Base-by-base conservation (phyloP, 2,329 filamentous ascomycete species). In the Sclerotinia sclerotiorum region DNA sequence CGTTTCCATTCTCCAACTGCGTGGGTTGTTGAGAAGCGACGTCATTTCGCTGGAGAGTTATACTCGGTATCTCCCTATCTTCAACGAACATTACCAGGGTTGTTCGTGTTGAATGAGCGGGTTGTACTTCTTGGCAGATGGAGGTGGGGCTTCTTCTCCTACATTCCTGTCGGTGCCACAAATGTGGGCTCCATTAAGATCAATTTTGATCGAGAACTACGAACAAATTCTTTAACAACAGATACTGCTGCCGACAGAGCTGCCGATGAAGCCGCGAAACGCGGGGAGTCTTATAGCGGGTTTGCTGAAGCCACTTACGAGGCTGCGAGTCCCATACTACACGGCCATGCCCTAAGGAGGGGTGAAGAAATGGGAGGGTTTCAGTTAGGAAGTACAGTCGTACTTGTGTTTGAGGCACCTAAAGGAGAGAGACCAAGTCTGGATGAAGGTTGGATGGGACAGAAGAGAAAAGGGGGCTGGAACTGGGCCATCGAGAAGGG, bases 331-430 rank as follows among this genome's bases (percentile, higher is more conserved):
- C 81, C 84, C 3, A 86, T 97, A 2, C 84, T 99, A 0, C 87
- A 88, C 27, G 95, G 96, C 2, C 89, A 98, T 78, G 90, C 94
- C 1, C 82, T 99, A 67, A 87, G 89, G 71, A 85, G 91, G 56
- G 95, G 95, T 48, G 94, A 98, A 77, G 95, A 99, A 80, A 98
- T 99, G 93, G 95, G 95, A 67, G 96, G 95, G 0, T 99, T 99
- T 81, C 93, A 96, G 82, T 84, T 99, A 4, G 95, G 95, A 27
- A 97, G 93, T 78, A 97, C 94, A 1, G 89, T 99, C 73, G 95
- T 99, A 51, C 83, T 99, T 65, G 93, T 99, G 0, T 99, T 99
- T 77, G 96, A 99, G 81, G 95, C 95, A 17, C 95, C 95, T 0
- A 87, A 89, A 74, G 87, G 87, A 19, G 76, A 80, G 39, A 77